phyloP scores from a whole-genome alignment of 805 yeast genomes.

The Lachancea sp. region DNA sequence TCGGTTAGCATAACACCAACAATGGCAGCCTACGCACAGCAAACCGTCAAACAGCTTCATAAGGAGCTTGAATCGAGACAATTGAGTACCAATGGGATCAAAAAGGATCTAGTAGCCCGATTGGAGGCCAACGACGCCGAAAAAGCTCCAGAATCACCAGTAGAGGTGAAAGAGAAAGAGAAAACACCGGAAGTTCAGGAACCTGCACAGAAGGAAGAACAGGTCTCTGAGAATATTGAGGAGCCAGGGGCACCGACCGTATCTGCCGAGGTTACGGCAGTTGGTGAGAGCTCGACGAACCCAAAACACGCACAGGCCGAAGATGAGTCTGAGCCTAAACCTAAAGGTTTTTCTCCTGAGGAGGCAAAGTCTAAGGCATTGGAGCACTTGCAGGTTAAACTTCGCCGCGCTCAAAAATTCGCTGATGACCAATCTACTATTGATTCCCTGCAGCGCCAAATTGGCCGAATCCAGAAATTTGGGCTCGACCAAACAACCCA shows the following conservation, averaged over 20 bases:
- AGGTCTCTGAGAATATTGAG: not conserved
- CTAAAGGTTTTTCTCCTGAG: slow-evolving; percentile 46
- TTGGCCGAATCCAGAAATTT: slow-evolving; percentile 58
- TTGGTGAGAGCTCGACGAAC: slow-evolving; percentile 8
- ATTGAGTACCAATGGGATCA: slow-evolving; percentile 68
- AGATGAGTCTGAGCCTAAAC: slow-evolving; percentile 1
- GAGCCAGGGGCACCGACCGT: not conserved
- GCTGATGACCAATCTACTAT: slow-evolving; percentile 59
- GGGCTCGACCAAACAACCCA: slow-evolving; percentile 68
- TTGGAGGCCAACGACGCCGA: slow-evolving; percentile 34
- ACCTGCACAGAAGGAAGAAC: slow-evolving; percentile 6
- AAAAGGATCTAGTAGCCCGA: slow-evolving; percentile 67
- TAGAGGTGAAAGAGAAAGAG: slow-evolving; percentile 6
- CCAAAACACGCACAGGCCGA: not conserved
- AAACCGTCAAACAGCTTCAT: slow-evolving; percentile 76
- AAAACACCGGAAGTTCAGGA: slow-evolving; percentile 6
- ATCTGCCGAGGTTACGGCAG: slow-evolving; percentile 8
- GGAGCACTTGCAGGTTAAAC: slow-evolving; percentile 58
- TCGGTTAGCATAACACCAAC: slow-evolving; percentile 1
- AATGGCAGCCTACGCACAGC: slow-evolving; percentile 9
- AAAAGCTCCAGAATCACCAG: slow-evolving; percentile 18
- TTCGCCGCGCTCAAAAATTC: slow-evolving; percentile 70
- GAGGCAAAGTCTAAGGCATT: slow-evolving; percentile 65
- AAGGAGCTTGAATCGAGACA: slow-evolving; percentile 64
- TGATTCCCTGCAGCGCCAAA: slow-evolving; percentile 51